Base-by-base conservation (phyloP, 2,329 filamentous ascomycete species). In the Cephalotrichum gorgonifer region DNA sequence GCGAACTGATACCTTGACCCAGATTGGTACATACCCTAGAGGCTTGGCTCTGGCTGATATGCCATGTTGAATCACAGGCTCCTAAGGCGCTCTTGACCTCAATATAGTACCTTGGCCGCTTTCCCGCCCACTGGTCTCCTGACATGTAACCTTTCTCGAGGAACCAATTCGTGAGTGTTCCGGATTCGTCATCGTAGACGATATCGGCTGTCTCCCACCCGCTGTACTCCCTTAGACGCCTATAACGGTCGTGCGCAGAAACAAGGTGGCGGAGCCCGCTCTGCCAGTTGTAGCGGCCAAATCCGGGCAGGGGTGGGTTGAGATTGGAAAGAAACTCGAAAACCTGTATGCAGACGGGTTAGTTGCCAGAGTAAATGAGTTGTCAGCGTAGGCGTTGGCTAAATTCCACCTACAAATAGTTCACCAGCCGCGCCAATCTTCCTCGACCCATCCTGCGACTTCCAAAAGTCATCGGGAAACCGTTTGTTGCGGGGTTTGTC, bases 1-100 rank as follows among this genome's bases (percentile, higher is more conserved):
- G 15, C 28, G 9, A 35, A 22, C 20, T 12, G n/a, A 38, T n/a
- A 4, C 14, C 17, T 9, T n/a, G 6, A 31, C 20, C 22, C 17
- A n/a, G n/a, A 14, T 17, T 4, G 17, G n/a, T 7, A 35, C 44
- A 14, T 25, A 46, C 44, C 28, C 44, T 26, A 12, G 26, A 50
- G 47, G 70, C 73, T 54, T 77, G 73, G 1, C 54, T 52, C 27
- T 66, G 63, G 54, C 69, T 75, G 61, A 76, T 67, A 44, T 59
- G 76, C 48, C 78, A 75, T 0, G 67, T 62, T 6, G 63, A 67
- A 2, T 62, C 56, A 41, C 60, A 65, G 2, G 53, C 44, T 1
- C 57, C 56, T 0, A 65, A 68, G 0, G 73, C 76, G 1, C 71
- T 64, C 54, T 77, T 78, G 31, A 78, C 74, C 49, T 78, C 75